Conservation (phyloP, 2,329 filamentous ascomycete genomes). For the Hymenoscyphus fraxineus region DNA sequence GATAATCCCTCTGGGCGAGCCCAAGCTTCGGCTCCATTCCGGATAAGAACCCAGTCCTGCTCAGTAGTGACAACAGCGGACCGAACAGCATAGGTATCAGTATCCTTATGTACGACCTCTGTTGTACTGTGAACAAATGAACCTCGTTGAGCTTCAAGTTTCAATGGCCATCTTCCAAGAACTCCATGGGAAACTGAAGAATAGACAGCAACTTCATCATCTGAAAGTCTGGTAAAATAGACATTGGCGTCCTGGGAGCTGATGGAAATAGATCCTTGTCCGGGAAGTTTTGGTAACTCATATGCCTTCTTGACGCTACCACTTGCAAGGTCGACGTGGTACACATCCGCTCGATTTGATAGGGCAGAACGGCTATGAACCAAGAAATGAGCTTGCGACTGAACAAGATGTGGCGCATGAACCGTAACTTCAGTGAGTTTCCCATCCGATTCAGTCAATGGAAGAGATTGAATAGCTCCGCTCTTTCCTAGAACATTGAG, state of each 20-base stretch:
- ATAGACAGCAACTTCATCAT: slow-evolving; percentile 68
- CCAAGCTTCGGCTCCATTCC: slow-evolving; percentile 80
- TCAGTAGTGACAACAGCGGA: slow-evolving; percentile 65
- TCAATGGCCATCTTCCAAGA: slow-evolving; percentile 68
- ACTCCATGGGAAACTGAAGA: slow-evolving; percentile 75
- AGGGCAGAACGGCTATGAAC: slow-evolving; percentile 71
- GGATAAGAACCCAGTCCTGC: slow-evolving; percentile 77
- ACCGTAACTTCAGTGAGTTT: slow-evolving; percentile 56
- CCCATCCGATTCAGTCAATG: slow-evolving; percentile 45
- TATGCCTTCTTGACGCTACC: slow-evolving; percentile 72
- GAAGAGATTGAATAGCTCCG: slow-evolving; percentile 53
- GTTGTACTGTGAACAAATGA: slow-evolving; percentile 66
- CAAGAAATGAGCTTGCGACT: slow-evolving; percentile 76
- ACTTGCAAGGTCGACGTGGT: slow-evolving; percentile 71
- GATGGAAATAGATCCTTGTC: slow-evolving; percentile 71
- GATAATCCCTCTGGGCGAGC: slow-evolving; percentile 75
- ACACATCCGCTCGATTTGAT: slow-evolving; percentile 80
- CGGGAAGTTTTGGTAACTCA: slow-evolving; percentile 67
- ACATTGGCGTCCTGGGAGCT: slow-evolving; percentile 77
- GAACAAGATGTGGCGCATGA: slow-evolving; percentile 69
- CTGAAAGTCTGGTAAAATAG: slow-evolving; percentile 80
- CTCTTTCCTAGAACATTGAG: slow-evolving; percentile 64
- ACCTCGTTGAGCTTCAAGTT: slow-evolving; percentile 41
- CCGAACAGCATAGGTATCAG: slow-evolving; percentile 69
- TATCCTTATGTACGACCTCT: slow-evolving; percentile 72